Base-by-base conservation (phyloP, 805 yeast species). In the Clavispora fructus region DNA sequence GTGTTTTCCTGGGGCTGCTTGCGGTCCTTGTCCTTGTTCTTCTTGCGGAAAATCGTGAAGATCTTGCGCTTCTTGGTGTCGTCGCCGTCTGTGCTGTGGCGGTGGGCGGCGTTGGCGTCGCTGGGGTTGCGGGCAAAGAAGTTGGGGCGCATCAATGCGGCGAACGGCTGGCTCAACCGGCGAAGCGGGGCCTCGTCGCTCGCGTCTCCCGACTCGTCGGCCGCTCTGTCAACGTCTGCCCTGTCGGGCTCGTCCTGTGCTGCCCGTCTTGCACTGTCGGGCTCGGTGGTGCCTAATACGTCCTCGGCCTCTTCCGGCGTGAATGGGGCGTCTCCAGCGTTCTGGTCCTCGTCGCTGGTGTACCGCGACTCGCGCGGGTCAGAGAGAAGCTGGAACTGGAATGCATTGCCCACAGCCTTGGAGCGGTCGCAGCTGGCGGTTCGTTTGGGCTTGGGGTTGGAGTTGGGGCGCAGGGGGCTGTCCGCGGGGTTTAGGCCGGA, bases 351-450 rank as follows among this genome's bases (percentile, higher is more conserved):
- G 6, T 65, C 71, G 29, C 53, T 52, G 1, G 42, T 48, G 46
- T 68, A 71, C 32, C 76, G 53, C 6, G 55, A 45, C 44, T 71
- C 74, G 25, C 57, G 51, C 17, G 60, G 61, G 48, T 71, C 76
- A 58, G 51, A 31, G 66, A 65, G 44, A 68, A 65, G 10, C 60
- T 50, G 13, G 37, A 33, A 33, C 37, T 33, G 37, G 51, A 68
- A 58, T 0, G 74, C 55, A 45, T 69, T 69, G n/a, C 62, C 59
- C 8, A 68, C 50, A 1, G 57, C 46, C 32, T 58, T 58, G 13
- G 65, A 60, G 23, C 31, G 40, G 7, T 35, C 39, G 7, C 9
- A 9, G 28, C 40, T 26, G 29, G 14, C 17, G 30, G 17, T 23
- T 12, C 39, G 19, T 33, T 7, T 33, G 39, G 28, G 40, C 25